Evolutionary conservation across 257 asterid genomes (phyloP).

Genomic region (Solanum sitiens): DNA sequence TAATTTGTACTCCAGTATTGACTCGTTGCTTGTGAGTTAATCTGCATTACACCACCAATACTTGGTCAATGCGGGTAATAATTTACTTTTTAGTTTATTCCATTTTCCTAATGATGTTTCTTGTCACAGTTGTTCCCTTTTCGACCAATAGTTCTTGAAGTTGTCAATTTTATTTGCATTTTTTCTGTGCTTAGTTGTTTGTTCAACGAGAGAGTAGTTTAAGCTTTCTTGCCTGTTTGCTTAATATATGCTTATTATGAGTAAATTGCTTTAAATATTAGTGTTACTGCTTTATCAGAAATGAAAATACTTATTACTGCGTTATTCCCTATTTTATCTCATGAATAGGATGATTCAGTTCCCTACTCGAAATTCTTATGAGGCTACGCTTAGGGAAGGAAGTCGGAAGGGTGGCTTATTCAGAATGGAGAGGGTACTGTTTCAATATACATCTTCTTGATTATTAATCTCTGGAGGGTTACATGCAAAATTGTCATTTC

Average conservation of each 20-base stretch:
- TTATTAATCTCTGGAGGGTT: slow-evolving; percentile 1
- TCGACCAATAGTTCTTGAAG: not conserved
- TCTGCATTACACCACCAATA: not conserved
- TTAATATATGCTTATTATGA: not conserved
- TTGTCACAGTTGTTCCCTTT: not conserved
- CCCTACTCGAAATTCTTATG: slow-evolving; percentile 33
- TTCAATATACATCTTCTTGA: not conserved
- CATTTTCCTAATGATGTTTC: not conserved
- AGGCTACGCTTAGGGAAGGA: slow-evolving; percentile 34
- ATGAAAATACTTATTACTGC: not conserved
- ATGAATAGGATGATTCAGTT: slow-evolving; percentile 55
- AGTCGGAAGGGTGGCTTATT: slow-evolving; percentile 41
- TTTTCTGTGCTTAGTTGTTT: not conserved
- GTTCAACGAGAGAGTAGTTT: not conserved
- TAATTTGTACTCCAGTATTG: not conserved
- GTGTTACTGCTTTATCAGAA: not conserved
- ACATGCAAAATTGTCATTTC: not conserved
- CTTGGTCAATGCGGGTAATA: not conserved
- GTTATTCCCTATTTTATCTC: not conserved
- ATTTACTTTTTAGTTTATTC: not conserved
- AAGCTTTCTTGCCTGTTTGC: not conserved
- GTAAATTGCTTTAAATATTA: not conserved
- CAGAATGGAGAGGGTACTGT: slow-evolving; percentile 46
- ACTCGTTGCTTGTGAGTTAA: not conserved
- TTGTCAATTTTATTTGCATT: not conserved